Conservation (phyloP, 306 rosid genomes). For the Trichosanthes cucumerina region DNA sequence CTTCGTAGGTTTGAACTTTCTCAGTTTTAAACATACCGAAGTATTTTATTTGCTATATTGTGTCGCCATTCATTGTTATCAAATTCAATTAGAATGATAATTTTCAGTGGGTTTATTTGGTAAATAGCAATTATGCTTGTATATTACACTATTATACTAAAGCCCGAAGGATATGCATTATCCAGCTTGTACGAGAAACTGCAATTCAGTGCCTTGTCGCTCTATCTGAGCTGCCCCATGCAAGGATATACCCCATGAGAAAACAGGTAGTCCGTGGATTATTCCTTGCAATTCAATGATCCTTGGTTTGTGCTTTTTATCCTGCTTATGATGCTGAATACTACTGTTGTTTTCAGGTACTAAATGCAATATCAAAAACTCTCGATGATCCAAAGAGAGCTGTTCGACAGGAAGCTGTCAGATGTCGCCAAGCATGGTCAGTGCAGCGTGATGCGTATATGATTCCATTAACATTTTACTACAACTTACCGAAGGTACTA, state of each 20-base stretch:
- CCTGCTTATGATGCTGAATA: not conserved
- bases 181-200: constrained; percentile 90
- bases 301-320: not conserved
- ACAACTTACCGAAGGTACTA: not conserved
- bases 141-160: not conserved
- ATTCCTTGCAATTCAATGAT: constrained; percentile 3
- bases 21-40: not conserved
- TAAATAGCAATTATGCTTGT: not conserved
- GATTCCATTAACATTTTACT: not conserved
- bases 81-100: not conserved
- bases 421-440: constrained; percentile 83
- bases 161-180: constrained; percentile 5
- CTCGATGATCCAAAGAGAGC: constrained; percentile 66
- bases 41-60: not conserved
- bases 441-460: not conserved
- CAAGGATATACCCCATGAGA: constrained; percentile 74
- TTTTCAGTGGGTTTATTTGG: not conserved
- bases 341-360: constrained; percentile 34
- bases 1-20: not conserved
- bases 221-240: constrained; percentile 68
- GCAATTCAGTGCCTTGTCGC: constrained; percentile 80
- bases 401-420: constrained; percentile 83
- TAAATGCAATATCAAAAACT: constrained; percentile 39
- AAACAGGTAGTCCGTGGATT: constrained; percentile 44
- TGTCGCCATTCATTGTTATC: not conserved